Evolutionary conservation across 2,329 filamentous ascomycete genomes (phyloP).

Genomic region (Paraconiothyrium sp.): DNA sequence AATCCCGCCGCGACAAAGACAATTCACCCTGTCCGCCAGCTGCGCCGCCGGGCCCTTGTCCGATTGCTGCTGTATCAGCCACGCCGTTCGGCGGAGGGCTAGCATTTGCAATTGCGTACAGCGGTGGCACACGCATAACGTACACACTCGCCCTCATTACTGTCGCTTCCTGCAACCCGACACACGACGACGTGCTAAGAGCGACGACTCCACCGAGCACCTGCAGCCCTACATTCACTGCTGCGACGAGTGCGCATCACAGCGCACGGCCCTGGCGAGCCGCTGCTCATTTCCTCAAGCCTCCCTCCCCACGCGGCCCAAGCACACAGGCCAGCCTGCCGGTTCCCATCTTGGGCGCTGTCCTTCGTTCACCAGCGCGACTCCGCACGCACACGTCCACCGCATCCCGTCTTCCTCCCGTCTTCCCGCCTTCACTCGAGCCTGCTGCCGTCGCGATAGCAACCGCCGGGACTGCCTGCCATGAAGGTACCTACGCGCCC

Average conservation of each 20-base stretch:
- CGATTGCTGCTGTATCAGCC: conserved; percentile 26
- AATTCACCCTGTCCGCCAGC: conserved; percentile 11
- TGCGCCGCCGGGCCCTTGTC: conserved; percentile 24
- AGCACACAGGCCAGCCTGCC: conserved; percentile 31
- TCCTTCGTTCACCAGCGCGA: conserved; percentile 18
- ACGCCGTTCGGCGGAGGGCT: conserved; percentile 9
- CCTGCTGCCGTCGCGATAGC: conserved; percentile 17
- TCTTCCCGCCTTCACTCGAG: conserved; percentile 10
- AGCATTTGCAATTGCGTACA: conserved; percentile 1
- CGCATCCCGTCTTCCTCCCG: conserved; percentile 11
- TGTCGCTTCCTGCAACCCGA: neutral
- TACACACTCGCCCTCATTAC: conserved; percentile 5
- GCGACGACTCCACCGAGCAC: conserved; percentile 19
- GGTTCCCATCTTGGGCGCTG: conserved; percentile 30
- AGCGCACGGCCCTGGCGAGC: conserved; percentile 22
- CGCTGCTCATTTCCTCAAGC: conserved; percentile 27
- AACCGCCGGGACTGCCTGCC: conserved; percentile 18
- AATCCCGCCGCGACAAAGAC: conserved; percentile 22
- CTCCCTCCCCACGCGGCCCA: conserved; percentile 23
- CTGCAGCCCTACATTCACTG: conserved; percentile 23
- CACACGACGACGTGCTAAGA: conserved; percentile 7
- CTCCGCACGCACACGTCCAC: conserved; percentile 21
- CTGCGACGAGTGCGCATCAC: conserved; percentile 16
- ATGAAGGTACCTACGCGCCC: conserved; percentile 36
- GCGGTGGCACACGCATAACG: conserved; percentile 10